These are phyloP conservation scores for Dactylellina drechsleri DNA, from an alignment of 2,329 filamentous ascomycete genomes.

Conservation along the genomic window DNA sequence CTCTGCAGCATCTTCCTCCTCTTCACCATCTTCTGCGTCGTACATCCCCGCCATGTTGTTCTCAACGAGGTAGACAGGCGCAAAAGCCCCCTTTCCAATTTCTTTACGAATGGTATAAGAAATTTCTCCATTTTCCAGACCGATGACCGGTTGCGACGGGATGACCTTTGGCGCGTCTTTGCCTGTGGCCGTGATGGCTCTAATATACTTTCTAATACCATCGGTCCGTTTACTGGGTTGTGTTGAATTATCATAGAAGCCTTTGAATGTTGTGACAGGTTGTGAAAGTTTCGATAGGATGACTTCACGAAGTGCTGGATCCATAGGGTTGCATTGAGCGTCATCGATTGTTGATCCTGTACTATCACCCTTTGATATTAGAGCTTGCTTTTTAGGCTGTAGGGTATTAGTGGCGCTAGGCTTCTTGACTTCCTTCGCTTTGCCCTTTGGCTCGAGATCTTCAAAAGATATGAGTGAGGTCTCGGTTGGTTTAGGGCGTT, in stretches of 20 bases:
- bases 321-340: constrained; percentile 85
- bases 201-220: constrained; percentile 85
- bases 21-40: constrained; percentile 63
- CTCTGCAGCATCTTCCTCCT: constrained; percentile 67
- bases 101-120: constrained; percentile 84
- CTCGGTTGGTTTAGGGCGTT: constrained; percentile 24
- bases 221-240: constrained; percentile 73
- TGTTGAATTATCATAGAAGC: constrained; percentile 78
- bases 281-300: constrained; percentile 81
- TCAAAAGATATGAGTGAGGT: constrained; percentile 53
- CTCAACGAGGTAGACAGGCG: constrained; percentile 91
- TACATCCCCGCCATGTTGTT: constrained; percentile 65
- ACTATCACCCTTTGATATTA: constrained; percentile 65
- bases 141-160: constrained; percentile 43
- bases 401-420: constrained; percentile 49
- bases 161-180: constrained; percentile 59
- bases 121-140: constrained; percentile 57
- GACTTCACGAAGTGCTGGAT: constrained; percentile 75
- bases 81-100: constrained; percentile 91
- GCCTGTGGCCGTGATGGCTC: constrained; percentile 70
- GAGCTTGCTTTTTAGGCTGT: constrained; percentile 53
- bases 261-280: constrained; percentile 76
- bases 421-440: constrained; percentile 23
- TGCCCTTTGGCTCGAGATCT: constrained; percentile 34
- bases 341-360: constrained; percentile 75